Conservation (phyloP, 306 rosid genomes). For the Malus sylvestris region DNA sequence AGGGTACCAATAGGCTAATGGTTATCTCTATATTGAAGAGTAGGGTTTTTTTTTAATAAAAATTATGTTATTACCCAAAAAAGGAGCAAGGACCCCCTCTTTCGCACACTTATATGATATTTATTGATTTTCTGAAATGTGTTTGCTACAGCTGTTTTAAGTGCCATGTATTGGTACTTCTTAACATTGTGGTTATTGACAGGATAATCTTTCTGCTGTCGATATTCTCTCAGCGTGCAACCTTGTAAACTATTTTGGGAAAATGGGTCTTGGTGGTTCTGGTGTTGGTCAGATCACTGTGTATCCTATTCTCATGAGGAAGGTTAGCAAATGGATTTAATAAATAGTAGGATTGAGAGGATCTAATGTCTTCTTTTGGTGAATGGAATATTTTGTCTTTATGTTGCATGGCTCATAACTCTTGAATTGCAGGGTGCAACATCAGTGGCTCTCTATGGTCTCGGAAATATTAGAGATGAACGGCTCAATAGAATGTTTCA, state of each 20-base stretch:
- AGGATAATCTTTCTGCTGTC: constrained; percentile 99
- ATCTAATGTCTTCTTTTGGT: not conserved
- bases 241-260: constrained; percentile 95
- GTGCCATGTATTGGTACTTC: constrained; percentile 12
- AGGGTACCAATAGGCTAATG: not conserved
- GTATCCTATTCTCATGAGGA: constrained; percentile 84
- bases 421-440: constrained; percentile 74
- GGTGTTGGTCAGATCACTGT: constrained; percentile 94
- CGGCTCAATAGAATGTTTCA: constrained; percentile 98
- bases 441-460: constrained; percentile 88
- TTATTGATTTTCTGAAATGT: not conserved
- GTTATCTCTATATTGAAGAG: not conserved
- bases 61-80: not conserved
- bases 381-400: not conserved
- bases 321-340: constrained; percentile 49
- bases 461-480: constrained; percentile 96
- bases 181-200: constrained; percentile 37
- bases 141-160: constrained; percentile 19
- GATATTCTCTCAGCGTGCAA: constrained; percentile 98
- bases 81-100: not conserved
- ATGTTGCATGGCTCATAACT: constrained; percentile 9
- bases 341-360: constrained; percentile 3
- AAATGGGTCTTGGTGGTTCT: constrained; percentile 94
- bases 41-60: not conserved
- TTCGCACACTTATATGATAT: not conserved